phyloP scores from a whole-genome alignment of 2,329 filamentous ascomycete genomes.

The Ceratocystis alfenasii region DNA sequence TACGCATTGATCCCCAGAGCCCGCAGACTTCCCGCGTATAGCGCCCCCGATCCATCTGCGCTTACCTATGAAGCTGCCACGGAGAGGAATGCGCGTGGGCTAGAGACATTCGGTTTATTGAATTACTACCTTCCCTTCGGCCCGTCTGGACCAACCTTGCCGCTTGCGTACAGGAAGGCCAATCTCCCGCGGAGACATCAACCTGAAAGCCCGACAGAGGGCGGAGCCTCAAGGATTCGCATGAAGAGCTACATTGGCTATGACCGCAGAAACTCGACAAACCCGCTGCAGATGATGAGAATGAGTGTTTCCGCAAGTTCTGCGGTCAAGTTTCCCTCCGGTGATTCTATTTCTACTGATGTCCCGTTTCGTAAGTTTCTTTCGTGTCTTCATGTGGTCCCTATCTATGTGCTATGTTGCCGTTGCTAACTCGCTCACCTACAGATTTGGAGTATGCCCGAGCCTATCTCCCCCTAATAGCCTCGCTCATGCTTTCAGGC shows the following conservation, averaged over 20 bases:
- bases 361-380: slow-evolving; percentile 38
- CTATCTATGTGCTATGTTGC: background rate
- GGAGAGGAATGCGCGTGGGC: slow-evolving; percentile 14
- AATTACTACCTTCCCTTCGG: no score
- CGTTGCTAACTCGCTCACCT: slow-evolving; percentile 8
- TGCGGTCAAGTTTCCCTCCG: background rate
- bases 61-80: background rate
- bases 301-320: background rate
- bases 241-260: slow-evolving; percentile 7
- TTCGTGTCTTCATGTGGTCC: background rate
- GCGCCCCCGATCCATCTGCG: background rate
- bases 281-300: slow-evolving; percentile 9
- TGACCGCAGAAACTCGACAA: slow-evolving; percentile 18
- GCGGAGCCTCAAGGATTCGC: no score
- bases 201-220: no score
- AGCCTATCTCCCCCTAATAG: slow-evolving; percentile 41
- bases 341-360: slow-evolving; percentile 25
- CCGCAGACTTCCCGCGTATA: slow-evolving; percentile 12
- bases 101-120: background rate
- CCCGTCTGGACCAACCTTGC: slow-evolving; percentile 1
- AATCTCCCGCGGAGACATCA: no score
- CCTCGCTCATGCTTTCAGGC: slow-evolving; percentile 43
- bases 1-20: slow-evolving; percentile 34
- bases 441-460: slow-evolving; percentile 39
- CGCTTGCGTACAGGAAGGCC: slow-evolving; percentile 14